These are phyloP conservation scores for Ceriops zippeliana DNA, from an alignment of 345 rosid species.

Conservation along the genomic window DNA sequence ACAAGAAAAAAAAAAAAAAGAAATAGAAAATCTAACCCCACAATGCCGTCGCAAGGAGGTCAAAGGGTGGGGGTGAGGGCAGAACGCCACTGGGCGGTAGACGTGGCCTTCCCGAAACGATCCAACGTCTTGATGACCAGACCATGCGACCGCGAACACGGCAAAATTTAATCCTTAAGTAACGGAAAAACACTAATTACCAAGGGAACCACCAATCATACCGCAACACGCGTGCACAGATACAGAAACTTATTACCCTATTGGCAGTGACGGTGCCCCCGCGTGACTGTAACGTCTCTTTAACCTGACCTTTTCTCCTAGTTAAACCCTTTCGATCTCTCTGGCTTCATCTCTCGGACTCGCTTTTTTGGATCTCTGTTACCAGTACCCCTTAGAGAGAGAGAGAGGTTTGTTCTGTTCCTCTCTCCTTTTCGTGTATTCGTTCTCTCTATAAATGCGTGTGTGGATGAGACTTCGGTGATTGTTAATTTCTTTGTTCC, in stretches of 20 bases:
- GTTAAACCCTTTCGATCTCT: constrained; percentile 14
- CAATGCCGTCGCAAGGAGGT: not conserved
- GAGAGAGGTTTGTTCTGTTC: not conserved
- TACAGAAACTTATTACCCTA: not conserved
- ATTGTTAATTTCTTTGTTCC: not conserved
- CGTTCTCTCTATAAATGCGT: constrained; percentile 3
- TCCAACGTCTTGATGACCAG: constrained; percentile 8
- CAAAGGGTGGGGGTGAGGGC: constrained; percentile 24
- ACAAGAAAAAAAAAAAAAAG: no score
- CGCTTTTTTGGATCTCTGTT: constrained; percentile 30
- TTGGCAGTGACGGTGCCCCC: not conserved
- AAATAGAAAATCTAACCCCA: no score
- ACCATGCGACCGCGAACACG: no score
- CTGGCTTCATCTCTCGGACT: not conserved
- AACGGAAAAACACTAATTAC: no score
- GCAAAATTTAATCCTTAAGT: no score
- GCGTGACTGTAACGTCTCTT: not conserved
- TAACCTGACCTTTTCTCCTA: not conserved
- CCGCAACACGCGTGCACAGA: no score
- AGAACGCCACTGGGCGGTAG: constrained; percentile 16
- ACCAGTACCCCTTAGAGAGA: constrained; percentile 9
- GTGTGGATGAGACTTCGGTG: not conserved
- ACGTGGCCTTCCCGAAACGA: constrained; percentile 24
- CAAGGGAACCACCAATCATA: no score
- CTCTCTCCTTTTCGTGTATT: constrained; percentile 6